Conservation (phyloP, 805 yeast species). For the Starmerella gropengiesseri region DNA sequence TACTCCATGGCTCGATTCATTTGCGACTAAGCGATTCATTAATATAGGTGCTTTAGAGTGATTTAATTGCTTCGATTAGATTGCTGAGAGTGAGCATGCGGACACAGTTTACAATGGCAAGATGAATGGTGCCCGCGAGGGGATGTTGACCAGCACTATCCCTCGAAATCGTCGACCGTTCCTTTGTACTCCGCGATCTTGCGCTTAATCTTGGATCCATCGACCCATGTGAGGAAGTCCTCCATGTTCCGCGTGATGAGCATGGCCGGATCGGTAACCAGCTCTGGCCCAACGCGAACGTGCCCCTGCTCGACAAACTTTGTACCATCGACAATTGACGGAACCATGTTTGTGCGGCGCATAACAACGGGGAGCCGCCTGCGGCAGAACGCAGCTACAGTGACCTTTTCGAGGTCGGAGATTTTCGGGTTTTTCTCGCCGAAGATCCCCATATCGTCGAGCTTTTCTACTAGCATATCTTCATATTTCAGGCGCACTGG, state of each 20-base stretch:
- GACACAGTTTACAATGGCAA: too few species aligned
- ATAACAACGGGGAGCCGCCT: conserved; percentile 88
- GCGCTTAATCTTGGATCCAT: conserved; percentile 81
- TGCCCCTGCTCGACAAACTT: conserved; percentile 94
- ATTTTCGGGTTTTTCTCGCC: conserved; percentile 73
- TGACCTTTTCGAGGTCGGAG: conserved; percentile 80
- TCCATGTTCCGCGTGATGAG: conserved; percentile 88
- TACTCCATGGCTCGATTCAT: too few species aligned
- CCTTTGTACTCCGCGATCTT: conserved; percentile 82
- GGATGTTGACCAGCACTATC: too few species aligned
- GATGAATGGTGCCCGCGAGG: too few species aligned
- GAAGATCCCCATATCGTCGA: conserved; percentile 78
- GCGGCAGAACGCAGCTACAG: conserved; percentile 87
- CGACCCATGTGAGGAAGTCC: conserved; percentile 98
- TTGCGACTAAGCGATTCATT: too few species aligned
- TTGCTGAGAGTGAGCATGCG: too few species aligned
- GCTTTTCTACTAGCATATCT: conserved; percentile 73
- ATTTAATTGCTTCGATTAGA: too few species aligned
- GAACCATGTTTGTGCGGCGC: conserved; percentile 91
- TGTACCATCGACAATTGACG: conserved; percentile 76
- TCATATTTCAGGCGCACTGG: conserved; percentile 83
- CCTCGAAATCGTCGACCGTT: conserved; percentile 47
- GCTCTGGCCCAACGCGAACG: conserved; percentile 91
- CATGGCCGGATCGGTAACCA: conserved; percentile 91
- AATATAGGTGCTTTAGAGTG: too few species aligned